Base-by-base conservation (phyloP, 768 basidiomycete species). In the Boletus tylopilopsis region DNA sequence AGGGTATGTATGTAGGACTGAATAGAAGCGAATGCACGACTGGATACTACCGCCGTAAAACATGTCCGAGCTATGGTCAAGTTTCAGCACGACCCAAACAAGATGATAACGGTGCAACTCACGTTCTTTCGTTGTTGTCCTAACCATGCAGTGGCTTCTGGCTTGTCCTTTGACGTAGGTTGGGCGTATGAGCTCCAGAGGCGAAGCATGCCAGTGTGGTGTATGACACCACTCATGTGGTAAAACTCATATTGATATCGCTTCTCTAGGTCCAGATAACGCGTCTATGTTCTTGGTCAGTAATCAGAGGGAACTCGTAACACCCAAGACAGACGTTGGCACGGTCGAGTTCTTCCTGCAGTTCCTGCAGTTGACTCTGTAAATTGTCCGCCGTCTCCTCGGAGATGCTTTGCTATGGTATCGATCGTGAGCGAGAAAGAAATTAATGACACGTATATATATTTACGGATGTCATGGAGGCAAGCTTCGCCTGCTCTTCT, bases 211-310 rank as follows among this genome's bases (percentile, higher is more conserved):
- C 90, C 87, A 36, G 81, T 69, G 34, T 73, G 74, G 64, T 92
- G 90, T 52, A 92, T 74, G 5, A 82, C 80, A 47, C 84, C 78
- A 19, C 91, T 70, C 84, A 96, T 87, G 49, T 91, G 76, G 55
- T 85, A 80, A 57, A 92, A 88, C 64, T 97, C 93, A 42, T 77
- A 73, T 41, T 78, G 76, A 64, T 91, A 90, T 33, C 82, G 76
- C 47, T 65, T 72, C 50, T 73, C 76, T 30, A 79, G 76, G 24
- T 90, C 85, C 39, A 68, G 60, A 55, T 76, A 68, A 27, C 80
- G 66, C 35, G 75, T 70, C 84, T 81, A 44, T 10, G 24, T 24
- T 25, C n/a, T 33, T 44, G 24, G 21, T 63, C 16, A 52, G 41
- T 33, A 23, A 22, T 13, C 19, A 41, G 33, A 10, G 24, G 24